These are phyloP conservation scores for Lentinula lateritia DNA, from an alignment of 768 basidiomycete species.

Conservation along the genomic window DNA sequence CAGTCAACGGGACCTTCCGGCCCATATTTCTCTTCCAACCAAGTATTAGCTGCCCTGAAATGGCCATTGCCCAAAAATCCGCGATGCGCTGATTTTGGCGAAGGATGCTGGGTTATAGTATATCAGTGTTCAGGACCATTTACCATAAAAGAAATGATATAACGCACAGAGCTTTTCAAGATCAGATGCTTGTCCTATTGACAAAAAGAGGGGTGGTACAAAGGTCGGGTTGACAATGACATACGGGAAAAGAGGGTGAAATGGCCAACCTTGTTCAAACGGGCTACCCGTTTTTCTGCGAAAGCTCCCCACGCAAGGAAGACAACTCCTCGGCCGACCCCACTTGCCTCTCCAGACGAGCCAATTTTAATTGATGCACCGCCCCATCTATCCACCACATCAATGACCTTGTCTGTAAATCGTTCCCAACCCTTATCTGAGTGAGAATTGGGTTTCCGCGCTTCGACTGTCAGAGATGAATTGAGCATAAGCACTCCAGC, in stretches of 20 bases:
- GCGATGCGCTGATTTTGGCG: slow-evolving; percentile 67
- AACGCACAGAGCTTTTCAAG: slow-evolving; percentile 65
- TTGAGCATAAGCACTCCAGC: slow-evolving; percentile 90
- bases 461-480: slow-evolving; percentile 85
- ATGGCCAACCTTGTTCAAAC: slow-evolving; percentile 59
- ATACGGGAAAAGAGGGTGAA: background rate
- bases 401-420: slow-evolving; percentile 79
- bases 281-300: slow-evolving; percentile 78
- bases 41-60: slow-evolving; percentile 82
- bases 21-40: slow-evolving; percentile 80
- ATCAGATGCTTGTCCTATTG: slow-evolving; percentile 74
- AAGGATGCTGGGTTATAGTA: slow-evolving; percentile 59
- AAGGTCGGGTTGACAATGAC: background rate
- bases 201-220: background rate
- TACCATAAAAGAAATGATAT: background rate
- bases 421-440: slow-evolving; percentile 85
- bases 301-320: slow-evolving; percentile 91
- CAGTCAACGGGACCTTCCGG: slow-evolving; percentile 66
- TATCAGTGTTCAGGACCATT: background rate
- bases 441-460: slow-evolving; percentile 74
- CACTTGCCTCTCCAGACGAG: slow-evolving; percentile 29
- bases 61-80: slow-evolving; percentile 90
- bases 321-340: slow-evolving; percentile 60
- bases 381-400: slow-evolving; percentile 71
- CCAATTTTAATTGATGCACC: slow-evolving; percentile 53